Conservation (phyloP, 495 filamentous ascomycete species). For the Hyaloscypha finlandica region DNA sequence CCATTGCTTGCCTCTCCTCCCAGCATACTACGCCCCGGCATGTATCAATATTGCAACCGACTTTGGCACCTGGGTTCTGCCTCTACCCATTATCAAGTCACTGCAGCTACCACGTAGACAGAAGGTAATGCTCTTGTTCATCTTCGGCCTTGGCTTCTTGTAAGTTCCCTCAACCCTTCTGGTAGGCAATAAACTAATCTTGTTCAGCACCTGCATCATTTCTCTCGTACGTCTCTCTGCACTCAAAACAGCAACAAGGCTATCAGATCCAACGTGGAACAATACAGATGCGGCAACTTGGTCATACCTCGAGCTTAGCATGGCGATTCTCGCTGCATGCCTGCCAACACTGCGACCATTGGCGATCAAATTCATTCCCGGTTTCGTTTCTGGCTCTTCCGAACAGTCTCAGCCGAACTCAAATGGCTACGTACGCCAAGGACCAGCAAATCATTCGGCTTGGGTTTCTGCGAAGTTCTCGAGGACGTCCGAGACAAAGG, state of each 20-base stretch:
- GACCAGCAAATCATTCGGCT: background rate
- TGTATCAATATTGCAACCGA: slow-evolving; percentile 61
- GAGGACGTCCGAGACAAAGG: background rate
- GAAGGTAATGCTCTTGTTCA: slow-evolving; percentile 56
- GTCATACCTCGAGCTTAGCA: background rate
- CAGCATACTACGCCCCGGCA: slow-evolving; percentile 31
- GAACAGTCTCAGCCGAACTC: background rate
- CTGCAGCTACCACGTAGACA: slow-evolving; percentile 56
- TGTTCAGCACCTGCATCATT: background rate
- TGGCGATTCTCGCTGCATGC: background rate
- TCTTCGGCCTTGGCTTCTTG: slow-evolving; percentile 57
- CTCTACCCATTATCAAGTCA: slow-evolving; percentile 57
- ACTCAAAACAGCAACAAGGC: background rate
- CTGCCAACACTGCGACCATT: background rate
- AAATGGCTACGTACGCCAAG: background rate
- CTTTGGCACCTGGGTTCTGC: slow-evolving; percentile 55
- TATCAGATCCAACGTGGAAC: background rate
- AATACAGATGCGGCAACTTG: background rate
- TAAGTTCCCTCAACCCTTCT: slow-evolving; percentile 11
- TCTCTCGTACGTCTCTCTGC: background rate
- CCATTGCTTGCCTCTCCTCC: background rate
- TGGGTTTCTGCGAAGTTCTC: background rate
- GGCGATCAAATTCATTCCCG: background rate
- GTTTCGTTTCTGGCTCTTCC: background rate
- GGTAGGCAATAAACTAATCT: background rate